Evolutionary conservation across 225 moss, liverwort and hornwort species (phyloP).

Genomic region (Asterella californica): DNA sequence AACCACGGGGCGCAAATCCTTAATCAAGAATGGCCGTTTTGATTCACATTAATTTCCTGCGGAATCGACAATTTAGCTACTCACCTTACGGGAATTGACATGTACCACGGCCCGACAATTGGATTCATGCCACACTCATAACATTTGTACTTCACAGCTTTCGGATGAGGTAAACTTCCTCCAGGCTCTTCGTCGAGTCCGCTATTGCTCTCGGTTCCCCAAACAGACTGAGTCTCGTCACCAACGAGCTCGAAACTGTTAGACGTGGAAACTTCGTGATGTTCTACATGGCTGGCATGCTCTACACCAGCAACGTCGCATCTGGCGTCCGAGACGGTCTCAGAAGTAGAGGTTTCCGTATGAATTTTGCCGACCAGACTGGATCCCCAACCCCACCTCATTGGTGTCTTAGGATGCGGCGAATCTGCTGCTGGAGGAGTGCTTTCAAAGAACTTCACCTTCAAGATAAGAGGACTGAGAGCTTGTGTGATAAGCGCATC

Average conservation of each 20-base stretch:
- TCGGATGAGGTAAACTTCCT: not conserved
- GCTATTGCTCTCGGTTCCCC: not conserved
- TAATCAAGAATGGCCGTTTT: not conserved
- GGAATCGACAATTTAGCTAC: not conserved
- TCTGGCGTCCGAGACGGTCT: not conserved
- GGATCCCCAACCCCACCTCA: constrained; percentile 12
- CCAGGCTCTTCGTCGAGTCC: not conserved
- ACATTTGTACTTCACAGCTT: not conserved
- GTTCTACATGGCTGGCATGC: not conserved
- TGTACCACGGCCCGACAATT: constrained; percentile 22
- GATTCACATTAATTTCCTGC: not conserved
- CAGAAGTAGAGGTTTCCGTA: not conserved
- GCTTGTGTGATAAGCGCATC: constrained; percentile 13
- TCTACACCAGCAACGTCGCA: not conserved
- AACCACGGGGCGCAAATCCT: not conserved
- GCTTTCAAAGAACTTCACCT: constrained; percentile 2
- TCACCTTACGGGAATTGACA: constrained; percentile 1
- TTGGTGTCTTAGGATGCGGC: not conserved
- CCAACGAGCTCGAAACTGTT: not conserved
- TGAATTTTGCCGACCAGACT: not conserved
- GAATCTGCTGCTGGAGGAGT: not conserved
- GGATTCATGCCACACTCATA: constrained; percentile 2
- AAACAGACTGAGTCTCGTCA: not conserved
- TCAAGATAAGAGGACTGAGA: constrained; percentile 5
- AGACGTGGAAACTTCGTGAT: not conserved